Base-by-base conservation (phyloP, 2,329 filamentous ascomycete genomes). In the Paecilomyces dactylethromorphus region DNA sequence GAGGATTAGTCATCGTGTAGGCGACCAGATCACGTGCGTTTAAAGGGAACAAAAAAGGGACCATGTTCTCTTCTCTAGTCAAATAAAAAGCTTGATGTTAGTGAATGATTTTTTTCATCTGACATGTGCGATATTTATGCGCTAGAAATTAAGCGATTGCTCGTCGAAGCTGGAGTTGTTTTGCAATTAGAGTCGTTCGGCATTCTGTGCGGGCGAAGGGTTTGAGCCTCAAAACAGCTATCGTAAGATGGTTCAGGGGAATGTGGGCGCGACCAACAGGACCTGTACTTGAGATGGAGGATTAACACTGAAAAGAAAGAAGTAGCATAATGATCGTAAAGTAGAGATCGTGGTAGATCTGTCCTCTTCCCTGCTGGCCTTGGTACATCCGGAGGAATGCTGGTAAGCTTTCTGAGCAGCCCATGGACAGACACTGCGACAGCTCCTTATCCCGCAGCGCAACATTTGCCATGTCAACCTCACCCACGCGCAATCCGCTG, bases 401-500 rank as follows among this genome's bases (percentile, higher is more conserved):
- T 52, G 22, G 50, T 29, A 52, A 21, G 18, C 24, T 52, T 29
- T 13, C 26, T 24, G 4, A 12, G 50, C 50, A 52, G 50, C 22
- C 50, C 39, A 29, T 52, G 24, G 50, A 52, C 24, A 12, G 50
- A 52, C 24, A 12, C 50, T 52, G 50, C 50, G 21, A 52, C 24
- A 52, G 50, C 50, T 52, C 50, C 50, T 52, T 24, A 39, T 45
- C 26, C 50, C 50, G 50, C 50, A 52, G 22, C 50, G 50, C 50
- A 52, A 45, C n/a, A 22, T 52, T 21, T 52, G 50, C 50, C 50
- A 52, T 52, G 50, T 52, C 50, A 52, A 52, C 50, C 50, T 52
- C 50, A 52, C 50, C 22, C 22, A 52, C 26, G 50, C 50, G 50
- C 50, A 29, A 52, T 24, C 50, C 50, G 3, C 50, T 24, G 22